Conservation (phyloP, 768 basidiomycete species). For the Lentinus tigrinus region DNA sequence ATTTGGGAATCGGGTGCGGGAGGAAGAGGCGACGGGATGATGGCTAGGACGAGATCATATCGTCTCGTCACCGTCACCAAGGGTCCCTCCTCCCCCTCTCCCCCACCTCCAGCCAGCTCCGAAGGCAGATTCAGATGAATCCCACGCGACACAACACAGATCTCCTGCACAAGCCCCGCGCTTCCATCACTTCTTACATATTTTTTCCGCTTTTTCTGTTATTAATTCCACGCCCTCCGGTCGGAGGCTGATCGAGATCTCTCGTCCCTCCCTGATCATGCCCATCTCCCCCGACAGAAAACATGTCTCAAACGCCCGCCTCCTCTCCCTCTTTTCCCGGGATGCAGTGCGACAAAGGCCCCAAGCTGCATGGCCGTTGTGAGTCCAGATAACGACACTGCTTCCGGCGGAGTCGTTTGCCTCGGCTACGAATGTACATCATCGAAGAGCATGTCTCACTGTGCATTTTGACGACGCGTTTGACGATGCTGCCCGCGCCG, state of each 20-base stretch:
- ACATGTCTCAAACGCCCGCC: neutral
- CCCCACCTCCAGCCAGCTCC: constrained; percentile 1
- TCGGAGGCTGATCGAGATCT: neutral
- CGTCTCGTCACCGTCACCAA: constrained; percentile 26
- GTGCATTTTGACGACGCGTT: no score
- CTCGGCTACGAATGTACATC: no score
- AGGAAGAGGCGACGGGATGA: constrained; percentile 24
- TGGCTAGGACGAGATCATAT: constrained; percentile 20
- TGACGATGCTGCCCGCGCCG: neutral
- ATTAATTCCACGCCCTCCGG: neutral
- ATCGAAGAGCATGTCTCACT: neutral
- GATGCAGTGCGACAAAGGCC: no score
- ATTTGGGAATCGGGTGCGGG: constrained; percentile 12
- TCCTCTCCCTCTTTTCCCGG: neutral
- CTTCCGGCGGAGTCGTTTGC: no score
- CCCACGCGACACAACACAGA: constrained; percentile 21
- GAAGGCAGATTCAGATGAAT: neutral
- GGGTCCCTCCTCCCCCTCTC: constrained; percentile 18
- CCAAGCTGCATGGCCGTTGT: no score
- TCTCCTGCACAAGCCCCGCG: constrained; percentile 1
- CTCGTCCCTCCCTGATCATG: neutral
- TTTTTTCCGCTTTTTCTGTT: constrained; percentile 2
- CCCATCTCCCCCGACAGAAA: neutral
- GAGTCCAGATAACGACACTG: no score
- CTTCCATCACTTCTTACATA: neutral